Conservation (phyloP, 352 stramenopile species). For the Peronospora destructor region DNA sequence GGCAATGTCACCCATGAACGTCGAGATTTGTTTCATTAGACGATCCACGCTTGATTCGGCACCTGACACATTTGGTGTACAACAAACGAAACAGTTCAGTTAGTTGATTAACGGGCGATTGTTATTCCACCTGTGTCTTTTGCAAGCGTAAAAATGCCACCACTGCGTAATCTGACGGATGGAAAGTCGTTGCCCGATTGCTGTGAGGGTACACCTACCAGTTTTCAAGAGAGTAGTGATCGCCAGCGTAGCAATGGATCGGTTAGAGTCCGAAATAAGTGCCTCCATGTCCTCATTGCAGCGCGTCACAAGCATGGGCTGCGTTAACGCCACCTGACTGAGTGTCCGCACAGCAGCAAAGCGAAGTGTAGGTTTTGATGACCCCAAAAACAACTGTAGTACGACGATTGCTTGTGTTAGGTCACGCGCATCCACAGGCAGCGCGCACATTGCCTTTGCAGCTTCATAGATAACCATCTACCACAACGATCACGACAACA, state of each 20-base stretch:
- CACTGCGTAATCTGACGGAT: not conserved
- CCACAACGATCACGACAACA: slow-evolving; percentile 1
- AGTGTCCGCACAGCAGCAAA: slow-evolving; percentile 97
- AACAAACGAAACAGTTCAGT: slow-evolving; percentile 1
- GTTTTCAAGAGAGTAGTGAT: slow-evolving; percentile 99
- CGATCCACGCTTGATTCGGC: slow-evolving; percentile 94
- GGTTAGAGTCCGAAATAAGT: slow-evolving; percentile 95
- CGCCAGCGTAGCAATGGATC: slow-evolving; percentile 96
- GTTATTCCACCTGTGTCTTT: not conserved
- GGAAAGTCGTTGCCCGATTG: not conserved
- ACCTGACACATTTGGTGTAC: slow-evolving; percentile 29
- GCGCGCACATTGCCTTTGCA: slow-evolving; percentile 91
- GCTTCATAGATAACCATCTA: slow-evolving; percentile 99
- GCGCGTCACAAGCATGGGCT: slow-evolving; percentile 93
- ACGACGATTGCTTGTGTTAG: slow-evolving; percentile 95
- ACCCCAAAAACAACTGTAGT: slow-evolving; percentile 92
- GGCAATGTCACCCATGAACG: slow-evolving; percentile 98
- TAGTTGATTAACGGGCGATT: not conserved
- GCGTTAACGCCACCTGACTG: slow-evolving; percentile 85
- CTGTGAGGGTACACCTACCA: slow-evolving; percentile 30
- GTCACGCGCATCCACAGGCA: slow-evolving; percentile 94
- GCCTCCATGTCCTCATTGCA: slow-evolving; percentile 99
- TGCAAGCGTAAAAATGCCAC: not conserved
- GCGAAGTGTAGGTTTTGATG: slow-evolving; percentile 91
- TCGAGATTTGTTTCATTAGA: slow-evolving; percentile 96